Conservation (phyloP, 495 filamentous ascomycete species). For the Lasiosphaeria ovina region DNA sequence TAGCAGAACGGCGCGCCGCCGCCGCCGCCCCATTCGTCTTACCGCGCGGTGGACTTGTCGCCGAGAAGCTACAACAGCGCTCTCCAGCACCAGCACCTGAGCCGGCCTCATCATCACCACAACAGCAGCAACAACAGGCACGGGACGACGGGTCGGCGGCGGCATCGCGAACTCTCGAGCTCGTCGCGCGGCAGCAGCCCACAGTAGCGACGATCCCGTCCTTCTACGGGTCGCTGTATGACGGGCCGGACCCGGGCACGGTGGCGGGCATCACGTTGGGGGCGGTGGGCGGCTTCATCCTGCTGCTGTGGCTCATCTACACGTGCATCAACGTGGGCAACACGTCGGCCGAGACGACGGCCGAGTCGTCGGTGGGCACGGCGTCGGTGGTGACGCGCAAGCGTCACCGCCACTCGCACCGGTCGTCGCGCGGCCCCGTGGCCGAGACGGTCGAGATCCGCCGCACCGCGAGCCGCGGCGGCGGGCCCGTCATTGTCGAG, state of each 20-base stretch:
- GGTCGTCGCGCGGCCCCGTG: constrained; percentile 5
- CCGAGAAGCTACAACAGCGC: too few species aligned
- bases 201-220: constrained; percentile 53
- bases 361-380: constrained; percentile 28
- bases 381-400: constrained; percentile 39
- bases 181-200: constrained; percentile 4
- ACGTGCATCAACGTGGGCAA: constrained; percentile 57
- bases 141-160: background rate
- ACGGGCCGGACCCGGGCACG: constrained; percentile 63
- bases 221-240: constrained; percentile 61
- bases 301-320: constrained; percentile 74
- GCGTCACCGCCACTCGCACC: constrained; percentile 26
- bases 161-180: background rate
- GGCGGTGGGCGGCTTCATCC: constrained; percentile 74
- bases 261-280: constrained; percentile 85
- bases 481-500: constrained; percentile 32
- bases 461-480: constrained; percentile 22
- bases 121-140: too few species aligned
- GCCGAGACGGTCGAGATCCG: constrained; percentile 40
- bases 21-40: too few species aligned
- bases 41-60: too few species aligned
- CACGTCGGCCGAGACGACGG: constrained; percentile 5
- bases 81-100: too few species aligned
- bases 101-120: too few species aligned
- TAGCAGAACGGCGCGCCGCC: too few species aligned